Conservation (phyloP, 257 asterid species). For the Ehretia macrophylla region DNA sequence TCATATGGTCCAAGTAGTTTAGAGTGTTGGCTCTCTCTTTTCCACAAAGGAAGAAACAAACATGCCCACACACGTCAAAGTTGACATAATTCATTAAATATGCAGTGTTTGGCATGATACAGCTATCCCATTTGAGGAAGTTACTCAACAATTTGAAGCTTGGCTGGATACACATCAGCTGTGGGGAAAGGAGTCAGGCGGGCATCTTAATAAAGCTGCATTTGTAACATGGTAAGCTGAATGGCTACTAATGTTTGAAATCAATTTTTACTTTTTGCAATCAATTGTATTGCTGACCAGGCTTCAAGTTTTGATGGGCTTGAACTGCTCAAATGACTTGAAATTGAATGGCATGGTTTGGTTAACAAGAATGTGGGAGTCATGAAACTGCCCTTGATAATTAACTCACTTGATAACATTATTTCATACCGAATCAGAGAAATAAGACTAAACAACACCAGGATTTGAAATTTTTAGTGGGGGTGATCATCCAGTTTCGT, state of each 20-base stretch:
- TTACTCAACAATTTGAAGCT: slow-evolving; percentile 71
- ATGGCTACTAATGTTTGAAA: background rate
- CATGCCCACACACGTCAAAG: too few relatives aligned
- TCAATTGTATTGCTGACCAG: background rate
- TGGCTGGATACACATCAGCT: slow-evolving; percentile 55
- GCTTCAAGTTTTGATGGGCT: background rate
- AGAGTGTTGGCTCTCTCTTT: background rate
- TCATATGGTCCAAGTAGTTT: background rate
- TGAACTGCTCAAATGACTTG: background rate
- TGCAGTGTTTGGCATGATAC: slow-evolving; percentile 98
- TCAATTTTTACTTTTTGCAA: background rate
- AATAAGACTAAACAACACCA: too few relatives aligned
- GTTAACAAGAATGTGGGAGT: too few relatives aligned
- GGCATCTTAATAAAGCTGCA: slow-evolving; percentile 64
- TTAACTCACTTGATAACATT: too few relatives aligned
- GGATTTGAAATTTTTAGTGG: too few relatives aligned
- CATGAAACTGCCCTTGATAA: too few relatives aligned
- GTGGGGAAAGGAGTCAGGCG: slow-evolving; percentile 47
- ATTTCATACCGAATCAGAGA: too few relatives aligned
- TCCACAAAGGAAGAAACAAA: background rate
- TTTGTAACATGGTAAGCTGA: slow-evolving; percentile 80
- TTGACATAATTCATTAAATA: background rate
- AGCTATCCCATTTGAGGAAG: slow-evolving; percentile 67
- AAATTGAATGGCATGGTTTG: background rate
- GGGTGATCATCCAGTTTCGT: too few relatives aligned